Evolutionary conservation across 257 asterid genomes (phyloP).

Genomic region (Fraxinus pennsylvanica): DNA sequence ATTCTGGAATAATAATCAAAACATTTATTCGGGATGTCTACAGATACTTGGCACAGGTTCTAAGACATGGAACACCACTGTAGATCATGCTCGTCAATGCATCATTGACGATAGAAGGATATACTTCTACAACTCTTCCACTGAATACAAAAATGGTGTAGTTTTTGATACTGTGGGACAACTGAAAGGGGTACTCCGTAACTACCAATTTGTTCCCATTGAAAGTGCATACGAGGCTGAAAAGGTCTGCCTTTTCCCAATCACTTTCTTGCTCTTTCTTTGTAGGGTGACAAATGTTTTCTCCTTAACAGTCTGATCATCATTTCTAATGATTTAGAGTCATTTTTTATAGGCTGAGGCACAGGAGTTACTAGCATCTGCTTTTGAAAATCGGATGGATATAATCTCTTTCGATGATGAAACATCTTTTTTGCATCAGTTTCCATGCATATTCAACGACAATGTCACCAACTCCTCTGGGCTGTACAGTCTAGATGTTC

Average conservation of each 20-base stretch:
- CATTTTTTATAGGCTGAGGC: conserved; percentile 33
- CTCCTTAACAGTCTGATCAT: not conserved
- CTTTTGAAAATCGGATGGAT: conserved; percentile 31
- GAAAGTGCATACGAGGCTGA: conserved; percentile 21
- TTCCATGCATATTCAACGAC: conserved; percentile 16
- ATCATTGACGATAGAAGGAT: conserved; percentile 22
- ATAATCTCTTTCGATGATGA: conserved; percentile 20
- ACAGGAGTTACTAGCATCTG: conserved; percentile 25
- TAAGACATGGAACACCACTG: conserved; percentile 31
- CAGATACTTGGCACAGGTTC: conserved; percentile 35
- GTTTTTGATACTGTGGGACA: conserved; percentile 35
- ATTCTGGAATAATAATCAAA: not conserved
- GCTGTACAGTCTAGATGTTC: not conserved
- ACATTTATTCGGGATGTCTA: conserved; percentile 8
- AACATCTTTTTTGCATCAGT: conserved; percentile 30
- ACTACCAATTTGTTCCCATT: conserved; percentile 27
- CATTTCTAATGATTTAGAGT: not conserved
- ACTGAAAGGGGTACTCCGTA: conserved; percentile 35
- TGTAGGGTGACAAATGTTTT: not conserved
- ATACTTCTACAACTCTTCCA: conserved; percentile 16
- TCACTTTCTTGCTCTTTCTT: not conserved
- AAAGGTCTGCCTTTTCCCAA: conserved; percentile 24
- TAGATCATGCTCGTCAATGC: conserved; percentile 49
- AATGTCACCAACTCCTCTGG: conserved; percentile 7
- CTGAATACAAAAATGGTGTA: conserved; percentile 18